A percentile compares a stretch with the other conserved stretches of the same genome.
These are phyloP conservation scores for Backusella australiensis DNA, from an alignment of 192 early-diverging fungal genomes.

Conservation along the genomic window DNA sequence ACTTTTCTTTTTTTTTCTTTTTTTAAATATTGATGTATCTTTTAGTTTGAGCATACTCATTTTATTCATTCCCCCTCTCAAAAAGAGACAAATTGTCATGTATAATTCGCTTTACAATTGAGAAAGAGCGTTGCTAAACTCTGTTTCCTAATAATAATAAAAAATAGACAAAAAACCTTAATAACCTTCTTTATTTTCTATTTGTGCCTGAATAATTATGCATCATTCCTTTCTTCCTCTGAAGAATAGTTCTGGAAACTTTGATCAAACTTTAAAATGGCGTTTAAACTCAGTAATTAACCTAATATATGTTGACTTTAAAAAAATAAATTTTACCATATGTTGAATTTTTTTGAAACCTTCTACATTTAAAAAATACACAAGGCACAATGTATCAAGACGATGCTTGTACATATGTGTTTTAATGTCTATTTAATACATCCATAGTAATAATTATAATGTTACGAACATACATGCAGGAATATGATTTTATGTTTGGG, in stretches of 20 bases:
- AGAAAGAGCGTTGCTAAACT: neutral
- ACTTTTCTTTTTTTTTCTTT: neutral
- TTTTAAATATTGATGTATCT: slow-evolving; percentile 11
- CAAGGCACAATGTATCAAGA: too few relatives aligned
- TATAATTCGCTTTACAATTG: neutral
- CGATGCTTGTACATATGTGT: too few relatives aligned
- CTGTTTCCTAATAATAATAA: slow-evolving; percentile 8
- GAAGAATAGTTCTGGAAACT: neutral
- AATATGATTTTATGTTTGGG: too few relatives aligned
- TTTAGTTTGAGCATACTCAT: slow-evolving; percentile 12
- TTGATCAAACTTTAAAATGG: neutral
- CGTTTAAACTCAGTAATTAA: neutral
- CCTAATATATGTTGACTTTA: neutral
- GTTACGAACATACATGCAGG: too few relatives aligned
- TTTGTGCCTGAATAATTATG: neutral
- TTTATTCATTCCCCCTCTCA: slow-evolving; percentile 7
- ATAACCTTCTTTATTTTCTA: neutral
- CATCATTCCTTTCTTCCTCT: neutral
- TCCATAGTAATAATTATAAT: too few relatives aligned
- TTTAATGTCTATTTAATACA: too few relatives aligned
- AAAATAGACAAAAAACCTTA: neutral
- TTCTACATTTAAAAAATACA: neutral
- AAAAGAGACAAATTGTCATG: slow-evolving; percentile 7
- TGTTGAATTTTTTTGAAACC: neutral
- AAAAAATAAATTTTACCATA: neutral